These are phyloP conservation scores for Sclerotinia nivalis DNA, from an alignment of 2,329 filamentous ascomycete species.

Conservation along the genomic window DNA sequence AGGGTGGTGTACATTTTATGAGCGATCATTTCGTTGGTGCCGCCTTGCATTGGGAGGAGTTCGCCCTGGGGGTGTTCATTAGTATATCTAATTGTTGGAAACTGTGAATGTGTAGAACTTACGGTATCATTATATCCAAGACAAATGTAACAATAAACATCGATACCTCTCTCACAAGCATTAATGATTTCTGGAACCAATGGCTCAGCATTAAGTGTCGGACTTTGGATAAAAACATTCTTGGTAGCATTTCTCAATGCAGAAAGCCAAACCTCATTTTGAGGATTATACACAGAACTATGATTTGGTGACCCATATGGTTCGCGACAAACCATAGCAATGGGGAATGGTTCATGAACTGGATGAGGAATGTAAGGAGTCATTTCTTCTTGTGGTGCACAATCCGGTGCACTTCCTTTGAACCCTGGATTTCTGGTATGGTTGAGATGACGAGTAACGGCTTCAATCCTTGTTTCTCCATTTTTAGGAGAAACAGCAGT, in stretches of 20 bases:
- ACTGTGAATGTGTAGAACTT: slow-evolving; percentile 34
- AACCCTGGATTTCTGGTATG: slow-evolving; percentile 56
- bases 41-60: slow-evolving; percentile 72
- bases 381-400: slow-evolving; percentile 56
- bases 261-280: slow-evolving; percentile 75
- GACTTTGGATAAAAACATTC: slow-evolving; percentile 75
- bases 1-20: slow-evolving; percentile 59
- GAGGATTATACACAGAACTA: slow-evolving; percentile 62
- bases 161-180: slow-evolving; percentile 66
- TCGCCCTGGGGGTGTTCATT: slow-evolving; percentile 54
- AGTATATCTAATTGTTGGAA: background rate
- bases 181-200: slow-evolving; percentile 62
- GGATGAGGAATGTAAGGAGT: slow-evolving; percentile 63
- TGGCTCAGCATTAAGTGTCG: slow-evolving; percentile 72
- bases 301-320: slow-evolving; percentile 67
- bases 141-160: slow-evolving; percentile 70
- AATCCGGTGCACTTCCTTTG: slow-evolving; percentile 55
- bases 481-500: slow-evolving; percentile 52
- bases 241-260: slow-evolving; percentile 63
- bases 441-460: slow-evolving; percentile 66
- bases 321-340: slow-evolving; percentile 69
- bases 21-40: slow-evolving; percentile 72
- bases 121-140: slow-evolving; percentile 75
- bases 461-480: slow-evolving; percentile 56
- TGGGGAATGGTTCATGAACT: slow-evolving; percentile 60